Percentiles rank a stretch among this genome's conserved stretches.
Conservation (phyloP, 2,329 filamentous ascomycete species). For the Sarocladium strictum region DNA sequence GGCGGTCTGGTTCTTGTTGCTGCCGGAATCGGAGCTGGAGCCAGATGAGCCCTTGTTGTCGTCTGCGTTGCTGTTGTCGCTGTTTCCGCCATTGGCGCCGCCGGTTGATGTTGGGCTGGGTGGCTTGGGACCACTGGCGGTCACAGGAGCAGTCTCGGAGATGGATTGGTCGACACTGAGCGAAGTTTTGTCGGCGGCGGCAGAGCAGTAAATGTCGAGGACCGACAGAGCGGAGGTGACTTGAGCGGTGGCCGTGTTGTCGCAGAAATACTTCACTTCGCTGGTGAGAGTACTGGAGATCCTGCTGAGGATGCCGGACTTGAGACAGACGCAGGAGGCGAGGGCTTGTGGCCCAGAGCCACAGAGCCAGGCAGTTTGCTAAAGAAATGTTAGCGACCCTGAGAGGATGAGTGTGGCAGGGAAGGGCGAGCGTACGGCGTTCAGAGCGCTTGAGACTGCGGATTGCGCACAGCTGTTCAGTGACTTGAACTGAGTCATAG, state of each 20-base stretch:
- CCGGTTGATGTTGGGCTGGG: conserved; percentile 9
- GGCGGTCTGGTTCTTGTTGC: conserved; percentile 17
- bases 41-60: conserved; percentile 9
- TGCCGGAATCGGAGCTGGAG: conserved; percentile 1
- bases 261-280: conserved; percentile 37
- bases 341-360: conserved; percentile 40
- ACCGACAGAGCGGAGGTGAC: conserved; percentile 40
- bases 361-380: conserved; percentile 33
- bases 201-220: conserved; percentile 43
- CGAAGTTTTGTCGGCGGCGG: conserved; percentile 35
- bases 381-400: neutral
- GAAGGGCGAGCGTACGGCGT: conserved; percentile 27
- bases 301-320: conserved; percentile 37
- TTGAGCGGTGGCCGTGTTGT: conserved; percentile 35
- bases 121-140: conserved; percentile 12
- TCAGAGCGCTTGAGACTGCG: conserved; percentile 36
- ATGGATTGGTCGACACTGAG: conserved; percentile 34
- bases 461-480: conserved; percentile 39
- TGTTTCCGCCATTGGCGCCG: neutral
- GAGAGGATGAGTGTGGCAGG: conserved; percentile 1
- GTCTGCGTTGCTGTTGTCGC: conserved; percentile 8
- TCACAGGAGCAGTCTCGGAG: conserved; percentile 14
- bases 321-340: conserved; percentile 47
- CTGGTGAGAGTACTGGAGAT: conserved; percentile 39
- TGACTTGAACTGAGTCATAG: conserved; percentile 37